Percentiles rank a stretch among this genome's conserved stretches.
These are phyloP conservation scores for Leptographium flavum DNA, from an alignment of 2,329 filamentous ascomycete species.

Conservation along the genomic window DNA sequence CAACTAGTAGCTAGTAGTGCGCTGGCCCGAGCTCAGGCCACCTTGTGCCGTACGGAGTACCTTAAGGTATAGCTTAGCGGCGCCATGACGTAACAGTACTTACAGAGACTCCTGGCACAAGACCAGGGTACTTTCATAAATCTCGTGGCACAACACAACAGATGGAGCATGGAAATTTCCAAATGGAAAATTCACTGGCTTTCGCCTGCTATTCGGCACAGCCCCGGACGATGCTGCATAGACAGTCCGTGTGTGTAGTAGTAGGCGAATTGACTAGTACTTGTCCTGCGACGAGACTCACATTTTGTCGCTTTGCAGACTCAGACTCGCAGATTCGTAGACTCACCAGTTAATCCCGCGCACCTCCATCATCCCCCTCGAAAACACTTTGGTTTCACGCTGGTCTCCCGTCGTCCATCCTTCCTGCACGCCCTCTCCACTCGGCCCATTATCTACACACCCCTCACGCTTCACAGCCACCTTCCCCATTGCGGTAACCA, in stretches of 20 bases:
- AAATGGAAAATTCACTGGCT: neutral
- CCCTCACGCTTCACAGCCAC: conserved; percentile 8
- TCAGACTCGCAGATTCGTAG: no score
- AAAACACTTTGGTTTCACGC: no score
- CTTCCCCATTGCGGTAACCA: conserved; percentile 6
- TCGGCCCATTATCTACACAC: neutral
- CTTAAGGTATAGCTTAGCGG: neutral
- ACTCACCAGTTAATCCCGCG: no score
- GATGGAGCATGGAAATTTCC: neutral
- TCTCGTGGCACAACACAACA: neutral
- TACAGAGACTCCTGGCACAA: neutral
- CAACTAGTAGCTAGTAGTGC: neutral
- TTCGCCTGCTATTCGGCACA: neutral
- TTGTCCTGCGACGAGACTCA: no score
- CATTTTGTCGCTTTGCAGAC: no score
- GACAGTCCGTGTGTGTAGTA: no score
- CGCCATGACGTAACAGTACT: conserved; percentile 3
- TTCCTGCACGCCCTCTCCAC: neutral
- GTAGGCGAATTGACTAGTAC: no score
- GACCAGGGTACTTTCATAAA: neutral
- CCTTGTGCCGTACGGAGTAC: neutral
- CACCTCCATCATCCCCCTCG: no score
- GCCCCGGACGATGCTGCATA: neutral
- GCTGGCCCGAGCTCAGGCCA: neutral
- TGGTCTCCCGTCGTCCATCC: no score